Evolutionary conservation across 2,329 filamentous ascomycete genomes (phyloP).

Genomic region (Fusarium robinianum): DNA sequence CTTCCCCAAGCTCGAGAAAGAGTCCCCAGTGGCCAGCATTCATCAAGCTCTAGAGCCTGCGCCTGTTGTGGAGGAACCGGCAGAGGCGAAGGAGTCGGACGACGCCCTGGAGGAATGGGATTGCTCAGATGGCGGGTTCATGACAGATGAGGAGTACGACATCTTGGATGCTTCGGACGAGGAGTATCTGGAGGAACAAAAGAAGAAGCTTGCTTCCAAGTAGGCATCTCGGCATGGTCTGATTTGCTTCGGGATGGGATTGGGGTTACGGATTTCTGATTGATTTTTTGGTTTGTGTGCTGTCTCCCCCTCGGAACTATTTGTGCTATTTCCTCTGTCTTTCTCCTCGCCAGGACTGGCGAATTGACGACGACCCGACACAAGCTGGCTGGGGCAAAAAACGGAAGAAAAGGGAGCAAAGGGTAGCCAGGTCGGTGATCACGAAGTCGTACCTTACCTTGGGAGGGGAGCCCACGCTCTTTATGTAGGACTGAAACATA

Average conservation of each 20-base stretch:
- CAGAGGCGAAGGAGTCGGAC: constrained; percentile 48
- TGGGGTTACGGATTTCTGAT: constrained; percentile 30
- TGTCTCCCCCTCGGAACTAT: constrained; percentile 27
- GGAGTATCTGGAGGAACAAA: constrained; percentile 68
- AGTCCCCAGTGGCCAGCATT: constrained; percentile 82
- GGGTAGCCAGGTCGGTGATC: constrained; percentile 16
- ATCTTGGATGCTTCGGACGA: constrained; percentile 94
- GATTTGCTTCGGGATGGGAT: constrained; percentile 22
- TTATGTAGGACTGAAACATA: constrained; percentile 32
- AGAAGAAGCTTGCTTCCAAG: constrained; percentile 47
- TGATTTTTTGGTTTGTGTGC: constrained; percentile 18
- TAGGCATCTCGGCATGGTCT: constrained; percentile 35
- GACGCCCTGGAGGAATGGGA: constrained; percentile 65
- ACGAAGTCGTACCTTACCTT: constrained; percentile 18
- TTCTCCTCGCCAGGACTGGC: constrained; percentile 16
- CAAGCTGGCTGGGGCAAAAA: constrained; percentile 9
- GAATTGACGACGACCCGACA: constrained; percentile 8
- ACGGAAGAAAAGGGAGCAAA: constrained; percentile 9
- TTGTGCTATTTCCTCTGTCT: constrained; percentile 35
- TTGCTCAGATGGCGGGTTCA: constrained; percentile 72
- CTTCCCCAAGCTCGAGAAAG: constrained; percentile 94
- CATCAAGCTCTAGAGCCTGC: constrained; percentile 66
- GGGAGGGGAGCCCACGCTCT: constrained; percentile 33
- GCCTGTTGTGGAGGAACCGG: constrained; percentile 57
- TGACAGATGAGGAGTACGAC: constrained; percentile 98